These are phyloP conservation scores for Bipolaris oryzae DNA, from an alignment of 2,329 filamentous ascomycete species.

Conservation along the genomic window DNA sequence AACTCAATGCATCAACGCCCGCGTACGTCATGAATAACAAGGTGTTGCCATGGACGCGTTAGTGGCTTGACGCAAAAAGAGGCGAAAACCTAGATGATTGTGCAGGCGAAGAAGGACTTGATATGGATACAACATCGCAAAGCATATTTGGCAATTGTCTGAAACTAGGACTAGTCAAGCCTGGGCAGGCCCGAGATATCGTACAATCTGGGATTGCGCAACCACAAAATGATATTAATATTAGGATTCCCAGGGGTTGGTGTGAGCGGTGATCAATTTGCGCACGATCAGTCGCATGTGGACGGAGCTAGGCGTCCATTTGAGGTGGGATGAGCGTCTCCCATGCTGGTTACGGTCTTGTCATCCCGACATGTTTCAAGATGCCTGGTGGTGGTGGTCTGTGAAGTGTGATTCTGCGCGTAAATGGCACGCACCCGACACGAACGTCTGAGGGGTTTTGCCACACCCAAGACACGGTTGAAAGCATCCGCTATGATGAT, in stretches of 20 bases:
- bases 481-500: constrained; percentile 19
- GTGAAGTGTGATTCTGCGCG: constrained; percentile 12
- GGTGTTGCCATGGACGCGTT: constrained; percentile 15
- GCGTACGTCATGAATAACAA: constrained; percentile 21
- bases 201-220: constrained; percentile 1
- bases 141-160: background rate
- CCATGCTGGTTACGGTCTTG: constrained; percentile 1
- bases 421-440: constrained; percentile 16
- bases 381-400: constrained; percentile 6
- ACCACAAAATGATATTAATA: constrained; percentile 3
- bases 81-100: background rate
- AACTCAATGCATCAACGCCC: constrained; percentile 13
- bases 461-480: constrained; percentile 11
- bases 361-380: constrained; percentile 12
- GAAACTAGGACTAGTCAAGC: background rate
- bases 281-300: background rate
- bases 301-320: background rate
- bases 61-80: constrained; percentile 2
- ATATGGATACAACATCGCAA: background rate
- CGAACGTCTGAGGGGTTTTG: constrained; percentile 14
- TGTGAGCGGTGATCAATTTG: constrained; percentile 4
- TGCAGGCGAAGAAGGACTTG: constrained; percentile 1
- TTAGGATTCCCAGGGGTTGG: constrained; percentile 3
- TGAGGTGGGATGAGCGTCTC: constrained; percentile 4
- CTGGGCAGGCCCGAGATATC: background rate